Percentiles rank a stretch among this genome's conserved stretches.
phyloP scores from a whole-genome alignment of 2,329 filamentous ascomycete species.

The Fusarium sp. region DNA sequence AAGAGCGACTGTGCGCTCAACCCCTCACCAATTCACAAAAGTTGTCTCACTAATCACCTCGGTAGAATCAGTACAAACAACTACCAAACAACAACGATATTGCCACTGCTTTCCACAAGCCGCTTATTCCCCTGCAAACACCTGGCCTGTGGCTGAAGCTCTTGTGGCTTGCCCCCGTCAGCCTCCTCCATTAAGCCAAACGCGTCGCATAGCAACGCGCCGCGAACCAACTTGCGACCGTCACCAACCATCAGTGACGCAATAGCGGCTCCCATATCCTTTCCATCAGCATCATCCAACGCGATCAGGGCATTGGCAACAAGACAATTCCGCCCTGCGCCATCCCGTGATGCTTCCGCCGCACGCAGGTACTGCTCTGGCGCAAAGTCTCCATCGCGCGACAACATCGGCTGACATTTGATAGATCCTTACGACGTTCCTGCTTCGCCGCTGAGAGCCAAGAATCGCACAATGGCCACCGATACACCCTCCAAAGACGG shows the following conservation, averaged over 20 bases:
- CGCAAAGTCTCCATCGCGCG: neutral
- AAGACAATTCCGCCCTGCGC: conserved; percentile 10
- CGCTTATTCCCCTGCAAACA: neutral
- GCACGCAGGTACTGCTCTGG: conserved; percentile 19
- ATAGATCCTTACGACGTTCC: conserved; percentile 42
- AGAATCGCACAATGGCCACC: conserved; percentile 15
- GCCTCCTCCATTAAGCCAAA: conserved; percentile 27
- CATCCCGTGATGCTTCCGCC: conserved; percentile 18
- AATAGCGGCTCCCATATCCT: conserved; percentile 23
- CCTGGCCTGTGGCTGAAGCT: neutral
- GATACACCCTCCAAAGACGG: conserved; percentile 27
- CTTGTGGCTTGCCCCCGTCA: conserved; percentile 1
- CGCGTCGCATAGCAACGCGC: conserved; percentile 35
- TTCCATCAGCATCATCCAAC: neutral
- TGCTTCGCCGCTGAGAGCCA: conserved; percentile 25
- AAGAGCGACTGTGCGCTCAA: neutral
- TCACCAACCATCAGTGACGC: conserved; percentile 34
- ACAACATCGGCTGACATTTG: conserved; percentile 6
- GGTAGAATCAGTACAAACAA: neutral
- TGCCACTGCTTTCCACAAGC: neutral
- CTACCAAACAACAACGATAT: neutral
- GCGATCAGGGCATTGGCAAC: neutral
- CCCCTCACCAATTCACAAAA: neutral
- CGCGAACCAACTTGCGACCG: conserved; percentile 35
- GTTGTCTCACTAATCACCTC: neutral